Base-by-base conservation (phyloP, 805 yeast genomes). In the Kodamaea restingae region DNA sequence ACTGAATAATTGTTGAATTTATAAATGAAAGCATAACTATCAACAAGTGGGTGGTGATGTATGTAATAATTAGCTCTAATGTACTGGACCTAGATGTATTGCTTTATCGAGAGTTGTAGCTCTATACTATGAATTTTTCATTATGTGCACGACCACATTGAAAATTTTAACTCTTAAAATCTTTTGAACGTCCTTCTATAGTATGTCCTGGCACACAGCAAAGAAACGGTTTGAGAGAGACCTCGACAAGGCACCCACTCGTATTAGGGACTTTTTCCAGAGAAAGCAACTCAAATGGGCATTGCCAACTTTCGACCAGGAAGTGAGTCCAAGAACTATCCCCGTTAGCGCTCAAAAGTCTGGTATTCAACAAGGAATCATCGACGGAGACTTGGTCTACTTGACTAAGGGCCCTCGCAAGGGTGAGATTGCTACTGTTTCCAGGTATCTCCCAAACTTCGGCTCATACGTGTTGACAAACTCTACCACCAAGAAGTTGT, bases 331-430 rank as follows among this genome's bases (percentile, higher is more conserved):
- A 49, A 49, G 35, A 36, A 47, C 12, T 3, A 14, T 38, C 15
- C 35, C 39, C 6, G 24, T 9, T 2, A 18, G 20, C 14, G 62
- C 63, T 35, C 54, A 58, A 45, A 72, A 71, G 49, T 64, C 67
- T 11, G 70, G 63, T 32, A 65, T 75, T 24, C 67, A 69, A 43
- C 73, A 84, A 68, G 80, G 77, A 34, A 79, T 77, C 47, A 67
- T 80, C 33, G 78, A 77, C 15, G 95, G 95, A 15, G 96, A 87
- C 61, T 68, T 82, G 44, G 95, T 85, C 2, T 75, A 87, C 55
- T 70, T 88, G 18, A 67, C 78, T 18, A 73, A 71, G 37, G 97
- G 97, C 14, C 70, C 73, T 34, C 73, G 76, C 52, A 78, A 77
- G 52, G 95, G 96, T n/a, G 79, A 76, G 18, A 71, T 88, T 10